phyloP scores from a whole-genome alignment of 2,329 filamentous ascomycete genomes.

The Teratosphaeriaceae sp. region DNA sequence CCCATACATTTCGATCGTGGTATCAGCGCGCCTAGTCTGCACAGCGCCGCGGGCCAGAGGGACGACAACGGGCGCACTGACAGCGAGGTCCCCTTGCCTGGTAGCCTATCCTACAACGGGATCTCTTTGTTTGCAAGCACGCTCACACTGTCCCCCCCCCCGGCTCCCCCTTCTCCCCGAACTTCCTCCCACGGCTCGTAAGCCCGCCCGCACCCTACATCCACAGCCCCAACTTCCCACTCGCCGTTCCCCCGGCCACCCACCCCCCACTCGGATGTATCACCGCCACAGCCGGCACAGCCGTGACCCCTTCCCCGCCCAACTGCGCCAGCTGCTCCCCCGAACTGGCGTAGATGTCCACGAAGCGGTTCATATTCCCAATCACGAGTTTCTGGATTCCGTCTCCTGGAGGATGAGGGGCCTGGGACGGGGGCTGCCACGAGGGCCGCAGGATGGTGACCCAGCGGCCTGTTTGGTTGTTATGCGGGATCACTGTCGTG shows the following conservation, averaged over 20 bases:
- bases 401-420: no score
- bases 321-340: slow-evolving; percentile 86
- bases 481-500: slow-evolving; percentile 64
- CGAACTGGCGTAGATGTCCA: slow-evolving; percentile 77
- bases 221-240: slow-evolving; percentile 90
- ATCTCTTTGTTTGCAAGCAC: no score
- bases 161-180: no score
- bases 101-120: no score
- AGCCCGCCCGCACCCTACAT: no score
- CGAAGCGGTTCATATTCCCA: slow-evolving; percentile 86
- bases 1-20: no score
- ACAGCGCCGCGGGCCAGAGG: no score
- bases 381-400: slow-evolving; percentile 83
- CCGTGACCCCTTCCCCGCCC: slow-evolving; percentile 83
- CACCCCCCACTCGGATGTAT: slow-evolving; percentile 85
- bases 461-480: slow-evolving; percentile 94
- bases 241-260: slow-evolving; percentile 87
- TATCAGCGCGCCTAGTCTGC: no score
- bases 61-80: no score
- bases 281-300: slow-evolving; percentile 85
- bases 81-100: no score
- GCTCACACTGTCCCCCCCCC: no score
- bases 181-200: no score
- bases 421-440: slow-evolving; percentile 74
- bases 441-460: slow-evolving; percentile 82